Conservation (phyloP, 2,329 filamentous ascomycete genomes). For the Endoconidiophora polonica region DNA sequence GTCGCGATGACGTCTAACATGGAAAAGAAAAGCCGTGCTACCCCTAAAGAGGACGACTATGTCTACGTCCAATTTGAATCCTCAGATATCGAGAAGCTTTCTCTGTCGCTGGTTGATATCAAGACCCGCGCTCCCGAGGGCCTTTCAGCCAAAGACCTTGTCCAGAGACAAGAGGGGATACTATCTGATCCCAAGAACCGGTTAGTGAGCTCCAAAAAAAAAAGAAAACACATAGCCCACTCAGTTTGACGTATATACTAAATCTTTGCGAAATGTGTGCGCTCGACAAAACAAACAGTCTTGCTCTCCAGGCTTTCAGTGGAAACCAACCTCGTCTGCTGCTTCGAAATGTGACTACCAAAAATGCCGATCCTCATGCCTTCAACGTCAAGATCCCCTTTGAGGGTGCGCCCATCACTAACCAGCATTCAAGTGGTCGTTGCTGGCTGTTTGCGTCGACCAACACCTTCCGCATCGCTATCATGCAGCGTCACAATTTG, state of each 20-base stretch:
- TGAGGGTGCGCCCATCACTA: slow-evolving; percentile 70
- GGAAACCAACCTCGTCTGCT: slow-evolving; percentile 48
- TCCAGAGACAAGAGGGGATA: slow-evolving; percentile 44
- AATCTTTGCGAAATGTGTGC: too few relatives aligned
- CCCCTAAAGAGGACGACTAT: background rate
- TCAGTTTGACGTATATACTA: too few relatives aligned
- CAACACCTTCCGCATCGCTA: slow-evolving; percentile 78
- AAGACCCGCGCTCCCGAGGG: slow-evolving; percentile 21
- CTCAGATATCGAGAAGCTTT: background rate
- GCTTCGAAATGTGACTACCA: slow-evolving; percentile 44
- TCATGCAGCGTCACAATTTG: slow-evolving; percentile 70
- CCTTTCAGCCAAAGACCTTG: slow-evolving; percentile 34
- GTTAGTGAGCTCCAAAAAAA: slow-evolving; percentile 21
- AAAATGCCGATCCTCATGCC: slow-evolving; percentile 55
- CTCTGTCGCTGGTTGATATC: slow-evolving; percentile 10
- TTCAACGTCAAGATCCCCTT: slow-evolving; percentile 73
- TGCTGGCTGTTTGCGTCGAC: slow-evolving; percentile 89
- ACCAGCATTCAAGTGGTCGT: slow-evolving; percentile 64
- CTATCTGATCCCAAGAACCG: slow-evolving; percentile 50
- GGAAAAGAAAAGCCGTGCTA: background rate
- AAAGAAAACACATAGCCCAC: too few relatives aligned
- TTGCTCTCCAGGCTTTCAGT: slow-evolving; percentile 59
- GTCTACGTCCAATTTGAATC: background rate
- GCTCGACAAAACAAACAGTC: slow-evolving; percentile 26
- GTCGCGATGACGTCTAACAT: background rate